A percentile compares a stretch with the other conserved stretches of the same genome.
phyloP scores from a whole-genome alignment of 352 stramenopile species.

The Globisporangium nodosum region DNA sequence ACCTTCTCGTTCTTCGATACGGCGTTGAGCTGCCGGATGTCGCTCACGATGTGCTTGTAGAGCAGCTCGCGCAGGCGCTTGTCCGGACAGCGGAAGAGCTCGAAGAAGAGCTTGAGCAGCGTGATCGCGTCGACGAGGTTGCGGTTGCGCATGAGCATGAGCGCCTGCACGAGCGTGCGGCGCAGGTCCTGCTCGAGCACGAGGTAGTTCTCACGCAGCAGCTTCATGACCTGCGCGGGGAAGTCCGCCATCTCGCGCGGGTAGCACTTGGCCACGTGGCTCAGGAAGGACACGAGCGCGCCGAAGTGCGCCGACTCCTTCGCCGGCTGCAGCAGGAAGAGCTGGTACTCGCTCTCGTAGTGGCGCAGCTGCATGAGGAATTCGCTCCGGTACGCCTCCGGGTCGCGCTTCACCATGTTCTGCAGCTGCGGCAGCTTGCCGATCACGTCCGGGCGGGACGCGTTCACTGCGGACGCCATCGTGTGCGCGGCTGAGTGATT shows the following conservation, averaged over 20 bases:
- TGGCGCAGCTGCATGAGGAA: slow-evolving; percentile 97
- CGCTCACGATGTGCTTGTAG: slow-evolving; percentile 95
- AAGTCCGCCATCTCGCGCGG: slow-evolving; percentile 83
- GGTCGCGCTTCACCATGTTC: slow-evolving; percentile 99
- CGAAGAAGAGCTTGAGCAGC: slow-evolving; percentile 95
- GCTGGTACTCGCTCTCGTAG: slow-evolving; percentile 94
- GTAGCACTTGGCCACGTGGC: slow-evolving; percentile 89
- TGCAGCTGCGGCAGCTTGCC: slow-evolving; percentile 94
- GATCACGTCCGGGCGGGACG: slow-evolving; percentile 81
- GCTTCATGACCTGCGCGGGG: slow-evolving; percentile 88
- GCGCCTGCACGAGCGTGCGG: slow-evolving; percentile 91
- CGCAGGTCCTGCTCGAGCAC: slow-evolving; percentile 90
- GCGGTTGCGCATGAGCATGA: slow-evolving; percentile 97
- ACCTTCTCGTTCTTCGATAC: slow-evolving; percentile 94
- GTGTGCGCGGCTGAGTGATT: background rate
- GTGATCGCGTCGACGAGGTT: slow-evolving; percentile 88
- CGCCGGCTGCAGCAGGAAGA: slow-evolving; percentile 91
- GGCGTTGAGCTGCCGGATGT: slow-evolving; percentile 86
- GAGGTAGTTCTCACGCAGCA: slow-evolving; percentile 89
- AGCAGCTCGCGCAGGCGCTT: slow-evolving; percentile 94
- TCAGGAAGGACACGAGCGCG: slow-evolving; percentile 96
- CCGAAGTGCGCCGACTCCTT: slow-evolving; percentile 92
- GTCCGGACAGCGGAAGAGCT: slow-evolving; percentile 95
- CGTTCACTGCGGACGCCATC: slow-evolving; percentile 64
- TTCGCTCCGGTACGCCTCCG: slow-evolving; percentile 93